Evolutionary conservation across 164 flowering plant genomes (phyloP), one percentile per base, ranked within the genome.

Genomic region (Buxus sempervirens): DNA sequence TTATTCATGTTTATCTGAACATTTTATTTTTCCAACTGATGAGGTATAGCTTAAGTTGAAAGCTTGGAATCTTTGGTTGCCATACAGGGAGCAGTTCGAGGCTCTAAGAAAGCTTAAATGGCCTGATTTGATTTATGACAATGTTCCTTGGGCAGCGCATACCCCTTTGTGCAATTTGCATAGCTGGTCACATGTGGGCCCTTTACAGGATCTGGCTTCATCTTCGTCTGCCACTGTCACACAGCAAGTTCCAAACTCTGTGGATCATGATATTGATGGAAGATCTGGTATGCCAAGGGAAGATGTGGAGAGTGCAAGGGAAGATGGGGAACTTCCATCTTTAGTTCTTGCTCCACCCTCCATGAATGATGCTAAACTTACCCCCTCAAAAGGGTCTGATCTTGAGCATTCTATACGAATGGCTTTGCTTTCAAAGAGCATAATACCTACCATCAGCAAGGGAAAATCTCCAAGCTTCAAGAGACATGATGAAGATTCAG

Each of bases 251-350:
- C 78, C 79, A 26, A 82, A 73, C 36, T 71, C 77, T 49, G 23
- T 76, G 62, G 86, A 79, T 21, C 66, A 63, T 75, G 84, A 80
- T 65, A 59, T 54, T 57, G 81, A 76, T 70, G 89, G 68, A 68
- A 75, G 74, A 64, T 60, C 76, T 69, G 86, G 72, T 64, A 62
- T 60, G 49, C 78, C 85, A 64, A 93, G 77, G 67, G 90, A 86
- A 69, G 91, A 84, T 67, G 56, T 74, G 24, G 97, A 87, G 63
- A 64, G 71, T 77, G 69, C 76, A 23, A 84, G 86, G 79, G 97
- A 95, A 79, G 98, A 95, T 83, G 99, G 98, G 60, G 98, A 95
- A 77, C 94, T 95, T 76, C 97, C 98, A 32, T 80, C 91, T 65
- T 60, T 84, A 45, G 64, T 76, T 76, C 80, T 81, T 54, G 77